Evolutionary conservation across 1,284 basidiomycete species (phyloP).

Genomic region (Mycosarcoma mackinlayi): DNA sequence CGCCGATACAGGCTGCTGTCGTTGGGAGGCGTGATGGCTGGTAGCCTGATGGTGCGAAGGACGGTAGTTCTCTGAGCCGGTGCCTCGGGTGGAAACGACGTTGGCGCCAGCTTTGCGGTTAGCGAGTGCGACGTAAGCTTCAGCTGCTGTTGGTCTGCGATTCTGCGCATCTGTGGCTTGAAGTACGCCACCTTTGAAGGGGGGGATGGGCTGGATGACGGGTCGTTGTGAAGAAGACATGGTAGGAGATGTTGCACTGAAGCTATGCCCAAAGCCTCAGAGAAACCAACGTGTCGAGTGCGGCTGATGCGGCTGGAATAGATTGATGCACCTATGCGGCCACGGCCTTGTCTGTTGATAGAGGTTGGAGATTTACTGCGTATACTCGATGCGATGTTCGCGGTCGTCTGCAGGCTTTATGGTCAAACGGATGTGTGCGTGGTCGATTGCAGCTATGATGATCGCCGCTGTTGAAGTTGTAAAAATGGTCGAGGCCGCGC

Average conservation of each 20-base stretch:
- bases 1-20: constrained; percentile 34
- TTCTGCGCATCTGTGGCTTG: constrained; percentile 46
- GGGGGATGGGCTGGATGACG: constrained; percentile 47
- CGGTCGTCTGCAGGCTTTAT: neutral
- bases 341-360: neutral
- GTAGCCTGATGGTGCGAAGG: constrained; percentile 28
- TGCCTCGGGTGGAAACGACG: constrained; percentile 33
- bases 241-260: too few relatives aligned
- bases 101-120: constrained; percentile 45
- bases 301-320: neutral
- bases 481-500: neutral
- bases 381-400: neutral
- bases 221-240: constrained; percentile 44
- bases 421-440: constrained; percentile 15
- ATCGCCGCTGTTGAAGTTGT: neutral
- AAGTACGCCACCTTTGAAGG: constrained; percentile 46
- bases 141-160: constrained; percentile 38
- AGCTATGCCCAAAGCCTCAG: constrained; percentile 23
- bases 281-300: neutral
- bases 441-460: constrained; percentile 3
- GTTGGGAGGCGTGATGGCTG: constrained; percentile 41
- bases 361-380: too few relatives aligned
- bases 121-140: constrained; percentile 43
- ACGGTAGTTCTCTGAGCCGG: constrained; percentile 41
- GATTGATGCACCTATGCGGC: neutral